phyloP scores from a whole-genome alignment of 352 stramenopile species.

The Pythium dissotocum region DNA sequence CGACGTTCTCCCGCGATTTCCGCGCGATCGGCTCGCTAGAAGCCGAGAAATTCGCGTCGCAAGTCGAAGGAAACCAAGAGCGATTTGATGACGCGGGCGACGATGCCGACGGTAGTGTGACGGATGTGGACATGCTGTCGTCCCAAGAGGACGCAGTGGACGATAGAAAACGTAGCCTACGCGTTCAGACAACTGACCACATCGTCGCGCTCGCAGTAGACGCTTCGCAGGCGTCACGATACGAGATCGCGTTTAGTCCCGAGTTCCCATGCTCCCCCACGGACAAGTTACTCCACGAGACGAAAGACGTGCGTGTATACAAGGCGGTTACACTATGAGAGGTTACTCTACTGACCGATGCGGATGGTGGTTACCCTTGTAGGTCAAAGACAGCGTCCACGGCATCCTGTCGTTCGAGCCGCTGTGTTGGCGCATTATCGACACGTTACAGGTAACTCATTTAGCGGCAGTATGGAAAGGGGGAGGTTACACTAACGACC shows the following conservation, averaged over 20 bases:
- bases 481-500: neutral
- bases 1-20: conserved; percentile 5
- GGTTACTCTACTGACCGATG: neutral
- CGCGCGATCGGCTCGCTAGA: conserved; percentile 10
- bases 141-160: conserved; percentile 46
- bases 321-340: neutral
- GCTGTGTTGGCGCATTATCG: conserved; percentile 81
- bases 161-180: conserved; percentile 10
- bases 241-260: neutral
- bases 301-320: conserved; percentile 37
- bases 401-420: conserved; percentile 77
- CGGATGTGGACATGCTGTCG: conserved; percentile 56
- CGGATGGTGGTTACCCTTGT: neutral
- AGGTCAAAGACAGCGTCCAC: conserved; percentile 86
- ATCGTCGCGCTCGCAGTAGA: conserved; percentile 9
- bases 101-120: conserved; percentile 42
- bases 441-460: conserved; percentile 55
- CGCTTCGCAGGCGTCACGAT: neutral
- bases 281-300: conserved; percentile 33
- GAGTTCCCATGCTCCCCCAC: conserved; percentile 7
- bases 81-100: conserved; percentile 27
- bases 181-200: conserved; percentile 22
- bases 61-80: conserved; percentile 9
- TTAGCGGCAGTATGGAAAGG: no score
- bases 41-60: conserved; percentile 3